Conservation (phyloP, 1,139 yeast genomes). For the Pichia sp. region DNA sequence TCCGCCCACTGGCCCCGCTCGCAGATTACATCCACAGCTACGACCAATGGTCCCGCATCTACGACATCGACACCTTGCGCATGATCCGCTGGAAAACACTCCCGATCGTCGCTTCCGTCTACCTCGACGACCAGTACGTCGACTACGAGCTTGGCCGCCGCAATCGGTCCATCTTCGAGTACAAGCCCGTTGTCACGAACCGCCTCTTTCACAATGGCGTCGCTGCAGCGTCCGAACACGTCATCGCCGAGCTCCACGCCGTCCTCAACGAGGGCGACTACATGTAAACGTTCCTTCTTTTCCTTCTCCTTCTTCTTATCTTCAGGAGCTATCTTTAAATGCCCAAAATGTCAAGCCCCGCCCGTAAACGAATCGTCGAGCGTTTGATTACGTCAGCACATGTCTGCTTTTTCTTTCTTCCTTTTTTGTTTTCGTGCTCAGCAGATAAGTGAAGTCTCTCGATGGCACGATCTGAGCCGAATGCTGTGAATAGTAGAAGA, state of each 20-base stretch:
- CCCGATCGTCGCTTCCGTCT: conserved; percentile 51
- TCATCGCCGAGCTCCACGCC: conserved; percentile 40
- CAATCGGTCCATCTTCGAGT: conserved; percentile 34
- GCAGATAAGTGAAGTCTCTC: no score
- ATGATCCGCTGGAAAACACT: conserved; percentile 28
- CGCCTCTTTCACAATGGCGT: conserved; percentile 54
- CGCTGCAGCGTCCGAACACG: conserved; percentile 37
- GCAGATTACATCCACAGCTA: conserved; percentile 38
- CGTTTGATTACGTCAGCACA: no score
- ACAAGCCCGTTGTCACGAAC: conserved; percentile 43
- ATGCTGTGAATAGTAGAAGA: no score
- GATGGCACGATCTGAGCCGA: no score
- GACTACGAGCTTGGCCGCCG: conserved; percentile 42
- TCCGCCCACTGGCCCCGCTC: conserved; percentile 34
- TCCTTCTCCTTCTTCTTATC: not conserved
- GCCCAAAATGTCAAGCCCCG: no score
- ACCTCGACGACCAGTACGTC: conserved; percentile 51
- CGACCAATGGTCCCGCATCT: conserved; percentile 42
- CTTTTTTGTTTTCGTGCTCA: no score
- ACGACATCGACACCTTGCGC: conserved; percentile 36
- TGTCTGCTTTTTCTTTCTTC: no score
- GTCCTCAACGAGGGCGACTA: conserved; percentile 41
- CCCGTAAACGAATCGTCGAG: no score
- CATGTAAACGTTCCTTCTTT: conserved; percentile 32
- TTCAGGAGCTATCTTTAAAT: no score